Evolutionary conservation across 108 stramenopile species (phyloP).

Genomic region (Skeletonema marinoi): DNA sequence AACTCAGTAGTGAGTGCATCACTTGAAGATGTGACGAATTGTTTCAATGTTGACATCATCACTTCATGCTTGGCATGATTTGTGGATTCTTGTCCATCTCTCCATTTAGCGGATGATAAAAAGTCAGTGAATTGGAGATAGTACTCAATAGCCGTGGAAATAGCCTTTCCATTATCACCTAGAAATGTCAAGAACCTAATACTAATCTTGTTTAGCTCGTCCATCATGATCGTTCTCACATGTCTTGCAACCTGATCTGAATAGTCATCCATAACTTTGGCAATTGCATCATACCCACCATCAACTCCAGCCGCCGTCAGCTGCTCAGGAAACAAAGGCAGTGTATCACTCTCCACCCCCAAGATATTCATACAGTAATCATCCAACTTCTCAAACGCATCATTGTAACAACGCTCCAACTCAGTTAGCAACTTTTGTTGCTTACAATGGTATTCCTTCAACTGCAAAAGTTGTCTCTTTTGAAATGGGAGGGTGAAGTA

Average conservation of each 20-base stretch:
- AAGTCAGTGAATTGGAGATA: conserved; percentile 16
- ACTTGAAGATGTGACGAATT: conserved; percentile 4
- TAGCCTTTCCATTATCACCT: not conserved
- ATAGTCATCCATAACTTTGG: conserved; percentile 1
- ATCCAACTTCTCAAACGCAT: conserved; percentile 29
- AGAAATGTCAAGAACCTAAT: conserved; percentile 8
- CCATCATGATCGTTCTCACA: conserved; percentile 9
- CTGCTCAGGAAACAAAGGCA: conserved; percentile 24
- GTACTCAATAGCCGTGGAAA: conserved; percentile 7
- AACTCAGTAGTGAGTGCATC: conserved; percentile 12
- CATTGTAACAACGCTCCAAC: conserved; percentile 7
- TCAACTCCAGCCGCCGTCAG: not conserved
- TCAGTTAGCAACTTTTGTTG: conserved; percentile 6
- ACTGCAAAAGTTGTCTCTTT: not conserved
- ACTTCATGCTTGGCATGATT: not conserved
- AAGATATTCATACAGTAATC: conserved; percentile 25
- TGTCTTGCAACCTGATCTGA: conserved; percentile 9
- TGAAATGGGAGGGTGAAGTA: conserved; percentile 20
- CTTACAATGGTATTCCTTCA: not conserved
- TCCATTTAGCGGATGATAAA: conserved; percentile 17
- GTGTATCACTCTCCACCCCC: conserved; percentile 30
- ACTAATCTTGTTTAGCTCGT: conserved; percentile 9
- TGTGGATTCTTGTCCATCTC: not conserved
- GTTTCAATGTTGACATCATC: conserved; percentile 4
- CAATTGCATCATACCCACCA: not conserved